Base-by-base conservation (phyloP, 2,329 filamentous ascomycete species). In the Madurella mycetomatis region DNA sequence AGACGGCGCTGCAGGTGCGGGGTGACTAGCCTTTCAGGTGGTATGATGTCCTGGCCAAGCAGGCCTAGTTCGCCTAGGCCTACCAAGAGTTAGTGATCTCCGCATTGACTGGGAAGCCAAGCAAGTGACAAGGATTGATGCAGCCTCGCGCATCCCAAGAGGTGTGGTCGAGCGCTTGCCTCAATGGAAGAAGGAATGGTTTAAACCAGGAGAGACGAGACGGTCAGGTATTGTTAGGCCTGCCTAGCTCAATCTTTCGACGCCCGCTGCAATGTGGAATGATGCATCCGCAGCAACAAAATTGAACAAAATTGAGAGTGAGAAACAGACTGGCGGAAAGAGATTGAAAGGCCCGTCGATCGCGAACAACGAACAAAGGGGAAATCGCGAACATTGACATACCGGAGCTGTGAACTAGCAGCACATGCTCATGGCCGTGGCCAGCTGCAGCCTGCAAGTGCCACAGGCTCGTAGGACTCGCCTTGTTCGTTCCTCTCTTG, bases 41-140 rank as follows among this genome's bases (percentile, higher is more conserved):
- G 62, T 61, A 62, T 63, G 62, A 63, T 65, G 59, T 44, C 43
- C 54, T 59, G 49, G 55, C 54, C 54, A 60, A 60, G 56, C 45
- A 51, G 54, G 49, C 51, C 53, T 50, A 55, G 49, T 41, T 54
- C 49, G 55, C 46, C 56, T 57, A 54, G 58, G 41, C 55, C 53
- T 57, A 47, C 44, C 59, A 53, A 49, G 42, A 55, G 55, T 64
- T 59, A 63, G 62, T 53, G 60, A 63, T 60, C 58, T 54, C 58
- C 60, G 60, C 56, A 59, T 56, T 57, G 57, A 56, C 57, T 52
- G 37, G 34, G 49, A 34, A 53, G 45, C 43, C 51, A 49, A 49
- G 44, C 49, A 42, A 51, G 16, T 47, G 47, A 40, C 43, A 47
- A 40, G 42, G 43, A 49, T 43, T 32, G 30, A 41, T 47, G 47